Evolutionary conservation across 1,139 yeast genomes (phyloP), one percentile per base, ranked within the genome.

Genomic region (Pichia sp.): DNA sequence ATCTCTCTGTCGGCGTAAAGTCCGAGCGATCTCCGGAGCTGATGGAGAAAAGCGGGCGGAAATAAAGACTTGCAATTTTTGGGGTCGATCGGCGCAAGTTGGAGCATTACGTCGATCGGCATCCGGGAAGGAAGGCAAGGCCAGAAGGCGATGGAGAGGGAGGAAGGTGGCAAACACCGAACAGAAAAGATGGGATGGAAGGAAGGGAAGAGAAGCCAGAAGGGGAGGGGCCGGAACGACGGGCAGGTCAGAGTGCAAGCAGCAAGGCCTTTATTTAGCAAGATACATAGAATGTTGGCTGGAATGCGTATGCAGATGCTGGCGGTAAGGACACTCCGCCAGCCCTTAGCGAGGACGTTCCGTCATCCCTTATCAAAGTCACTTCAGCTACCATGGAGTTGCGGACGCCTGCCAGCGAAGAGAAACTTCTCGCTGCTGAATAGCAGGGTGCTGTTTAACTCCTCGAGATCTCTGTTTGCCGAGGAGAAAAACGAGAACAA

Each of bases 391-490:
- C 40, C 40, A 6, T 12, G 40, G 16, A 14, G 16, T 12, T 6
- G 10, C 40, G 40, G 40, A 14, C 9, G 34, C 30, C 2, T 10
- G 24, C 24, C 6, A 16, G 31, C 14, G 3, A 40, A 14, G 8
- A 50, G 48, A 12, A 50, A 42, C 6, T 55, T 55, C 24, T 55
- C 58, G 2, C 29, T 42, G 8, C 36, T 54, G 16, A 55, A 55
- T 30, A 50, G 51, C 43, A 45, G 45, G 17, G 16, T 50, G n/a
- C 9, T 30, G 8, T 47, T 56, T 41, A 51, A 48, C 33, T 6
- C 50, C 3, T 38, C 60, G 1, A 31, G 14, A 29, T 3, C 14
- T n/a, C 41, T 20, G 5, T 41, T 49, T 34, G 6, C 36, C 29
- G 29, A 46, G 38, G 27, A 46, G 10, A 46, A 46, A 9, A 38